Base-by-base conservation (phyloP, 2,329 filamentous ascomycete species). In the Fusarium sp. region DNA sequence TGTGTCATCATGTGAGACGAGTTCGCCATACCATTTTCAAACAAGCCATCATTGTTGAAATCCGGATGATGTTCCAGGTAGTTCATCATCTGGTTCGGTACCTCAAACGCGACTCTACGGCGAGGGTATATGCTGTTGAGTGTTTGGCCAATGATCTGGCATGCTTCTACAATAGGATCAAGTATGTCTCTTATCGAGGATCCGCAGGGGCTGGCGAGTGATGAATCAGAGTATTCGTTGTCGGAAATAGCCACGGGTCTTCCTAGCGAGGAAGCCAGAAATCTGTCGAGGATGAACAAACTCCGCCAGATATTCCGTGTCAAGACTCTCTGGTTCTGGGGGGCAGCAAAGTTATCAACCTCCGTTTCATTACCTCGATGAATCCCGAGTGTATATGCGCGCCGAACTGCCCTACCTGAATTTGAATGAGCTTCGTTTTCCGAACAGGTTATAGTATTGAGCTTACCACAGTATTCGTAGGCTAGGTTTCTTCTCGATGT, bases 221-320 rank as follows among this genome's bases (percentile, higher is more conserved):
- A 80, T 35, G 83, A 81, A 3, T 83, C 82, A 17, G 86, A 87
- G 73, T 87, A 90, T 61, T 90, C 87, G 19, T 87, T 84, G 62
- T 90, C 86, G 7, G 83, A 83, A 48, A 91, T 90, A 9, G 86
- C 84, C 2, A 83, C 83, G 0, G 89, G 89, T 11, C 88, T 83
- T 7, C 89, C 89, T 3, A 92, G 78, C 3, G 87, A 87, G 24
- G 87, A 85, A 2, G 89, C 85, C 2, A 91, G 79, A 51, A 91
- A 87, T 17, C 86, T 83, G 71, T 92, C 89, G 9, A 91, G 81
- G 15, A 91, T 80, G 60, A 89, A 90, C 1, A 92, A 76, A 13
- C 87, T 89, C 56, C 85, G 84, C 89, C 88, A 91, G 5, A 91
- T 75, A 48, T 87, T 90, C 28, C 84, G 83, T 33, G 88, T 81